Evolutionary conservation across 2,329 filamentous ascomycete genomes (phyloP).

Genomic region (Penicillium sp.): DNA sequence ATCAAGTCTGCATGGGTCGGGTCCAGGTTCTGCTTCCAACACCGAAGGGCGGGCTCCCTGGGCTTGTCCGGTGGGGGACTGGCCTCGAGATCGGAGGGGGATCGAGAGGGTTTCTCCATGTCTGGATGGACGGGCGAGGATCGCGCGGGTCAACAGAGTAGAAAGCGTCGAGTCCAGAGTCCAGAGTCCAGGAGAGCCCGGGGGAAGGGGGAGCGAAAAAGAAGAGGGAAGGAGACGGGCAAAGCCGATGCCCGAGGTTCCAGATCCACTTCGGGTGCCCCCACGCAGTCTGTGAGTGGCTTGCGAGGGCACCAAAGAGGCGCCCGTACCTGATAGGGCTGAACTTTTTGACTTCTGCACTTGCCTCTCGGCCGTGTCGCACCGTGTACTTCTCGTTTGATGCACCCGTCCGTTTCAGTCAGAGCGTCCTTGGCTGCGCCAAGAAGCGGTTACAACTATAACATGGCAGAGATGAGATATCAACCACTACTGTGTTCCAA

Average conservation of each 20-base stretch:
- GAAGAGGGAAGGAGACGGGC: neutral
- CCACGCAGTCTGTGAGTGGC: neutral
- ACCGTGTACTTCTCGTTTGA: neutral
- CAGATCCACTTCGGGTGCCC: neutral
- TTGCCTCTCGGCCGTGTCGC: neutral
- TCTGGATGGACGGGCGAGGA: neutral
- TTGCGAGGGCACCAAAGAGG: neutral
- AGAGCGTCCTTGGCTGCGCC: too few species aligned
- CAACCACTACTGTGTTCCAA: too few species aligned
- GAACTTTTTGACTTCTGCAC: neutral
- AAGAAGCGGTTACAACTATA: too few species aligned
- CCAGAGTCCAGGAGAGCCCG: neutral
- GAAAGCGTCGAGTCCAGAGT: neutral
- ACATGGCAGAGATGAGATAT: too few species aligned
- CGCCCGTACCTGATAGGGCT: neutral
- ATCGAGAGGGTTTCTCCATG: conserved; percentile 20
- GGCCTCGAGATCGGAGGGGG: conserved; percentile 22
- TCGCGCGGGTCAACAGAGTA: neutral
- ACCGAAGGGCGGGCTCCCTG: conserved; percentile 15
- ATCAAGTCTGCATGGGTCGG: conserved; percentile 37
- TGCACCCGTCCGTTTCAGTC: neutral
- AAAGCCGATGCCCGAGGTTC: neutral
- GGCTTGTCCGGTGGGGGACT: conserved; percentile 9
- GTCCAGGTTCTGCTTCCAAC: conserved; percentile 32
- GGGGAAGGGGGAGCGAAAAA: neutral